Percentiles rank a stretch among this genome's conserved stretches.
These are phyloP conservation scores for Moricandia moricandioides DNA, from an alignment of 345 rosid species.

Conservation along the genomic window DNA sequence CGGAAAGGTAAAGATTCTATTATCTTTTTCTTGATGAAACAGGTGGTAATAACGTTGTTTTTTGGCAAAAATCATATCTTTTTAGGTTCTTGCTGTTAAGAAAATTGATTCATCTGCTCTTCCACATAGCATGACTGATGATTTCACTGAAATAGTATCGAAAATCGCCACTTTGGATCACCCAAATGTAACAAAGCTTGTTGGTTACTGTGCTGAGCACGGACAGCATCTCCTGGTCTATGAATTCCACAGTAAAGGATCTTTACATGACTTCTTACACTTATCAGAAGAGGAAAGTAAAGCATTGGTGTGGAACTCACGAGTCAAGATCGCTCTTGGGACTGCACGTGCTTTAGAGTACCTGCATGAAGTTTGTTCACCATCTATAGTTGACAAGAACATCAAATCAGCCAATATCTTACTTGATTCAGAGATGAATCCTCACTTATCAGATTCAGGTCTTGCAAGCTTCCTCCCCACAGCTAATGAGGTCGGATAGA, in stretches of 20 bases:
- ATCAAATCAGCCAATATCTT: constrained; percentile 88
- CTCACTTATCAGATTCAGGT: constrained; percentile 91
- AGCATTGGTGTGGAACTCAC: constrained; percentile 86
- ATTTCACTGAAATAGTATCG: constrained; percentile 70
- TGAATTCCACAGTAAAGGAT: constrained; percentile 83
- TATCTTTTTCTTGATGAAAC: background rate
- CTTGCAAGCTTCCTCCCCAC: constrained; percentile 72
- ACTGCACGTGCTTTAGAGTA: constrained; percentile 95
- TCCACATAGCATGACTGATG: constrained; percentile 58
- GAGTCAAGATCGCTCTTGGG: constrained; percentile 93
- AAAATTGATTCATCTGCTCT: constrained; percentile 80
- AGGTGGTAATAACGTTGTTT: background rate
- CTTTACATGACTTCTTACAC: constrained; percentile 79
- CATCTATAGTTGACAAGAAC: constrained; percentile 80
- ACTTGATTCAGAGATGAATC: constrained; percentile 81
- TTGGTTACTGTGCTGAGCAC: constrained; percentile 94
- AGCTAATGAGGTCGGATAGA: constrained; percentile 66
- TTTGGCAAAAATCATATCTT: too few species aligned
- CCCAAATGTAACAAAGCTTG: constrained; percentile 82
- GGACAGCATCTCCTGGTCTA: constrained; percentile 88
- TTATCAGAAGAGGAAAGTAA: constrained; percentile 72
- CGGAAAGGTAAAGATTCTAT: constrained; percentile 43
- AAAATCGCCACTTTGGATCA: constrained; percentile 74
- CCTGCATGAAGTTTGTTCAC: constrained; percentile 93
- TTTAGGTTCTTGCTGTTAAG: constrained; percentile 77